These are phyloP conservation scores for Calocera viscosa DNA, from an alignment of 768 basidiomycete genomes.

Conservation along the genomic window DNA sequence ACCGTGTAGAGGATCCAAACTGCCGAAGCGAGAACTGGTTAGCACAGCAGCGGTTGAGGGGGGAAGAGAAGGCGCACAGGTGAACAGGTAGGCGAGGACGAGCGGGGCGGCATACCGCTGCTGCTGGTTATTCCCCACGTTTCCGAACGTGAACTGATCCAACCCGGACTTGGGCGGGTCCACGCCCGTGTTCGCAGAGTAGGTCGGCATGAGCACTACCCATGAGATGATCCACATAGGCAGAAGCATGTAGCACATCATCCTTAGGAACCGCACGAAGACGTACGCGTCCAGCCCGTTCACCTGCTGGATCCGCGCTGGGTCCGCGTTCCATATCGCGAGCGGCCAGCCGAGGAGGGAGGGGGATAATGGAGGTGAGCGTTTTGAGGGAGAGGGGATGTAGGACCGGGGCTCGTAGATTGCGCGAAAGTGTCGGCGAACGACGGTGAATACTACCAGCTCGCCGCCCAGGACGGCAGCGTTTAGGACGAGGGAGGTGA, in stretches of 20 bases:
- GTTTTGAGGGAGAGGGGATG: slow-evolving; percentile 46
- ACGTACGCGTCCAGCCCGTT: slow-evolving; percentile 58
- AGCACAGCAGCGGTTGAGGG: background rate
- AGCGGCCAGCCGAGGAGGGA: slow-evolving; percentile 53
- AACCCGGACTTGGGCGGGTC: slow-evolving; percentile 24
- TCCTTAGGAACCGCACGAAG: slow-evolving; percentile 39
- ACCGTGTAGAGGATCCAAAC: slow-evolving; percentile 83
- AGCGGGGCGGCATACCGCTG: slow-evolving; percentile 53
- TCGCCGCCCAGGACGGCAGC: slow-evolving; percentile 56
- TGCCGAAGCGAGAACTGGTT: slow-evolving; percentile 22
- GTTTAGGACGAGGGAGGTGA: slow-evolving; percentile 79
- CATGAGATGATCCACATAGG: slow-evolving; percentile 56
- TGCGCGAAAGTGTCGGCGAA: slow-evolving; percentile 72
- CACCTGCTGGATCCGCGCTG: slow-evolving; percentile 45
- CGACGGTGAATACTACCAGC: slow-evolving; percentile 62
- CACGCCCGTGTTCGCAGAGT: slow-evolving; percentile 29
- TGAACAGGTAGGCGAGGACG: slow-evolving; percentile 56
- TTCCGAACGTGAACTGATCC: slow-evolving; percentile 37
- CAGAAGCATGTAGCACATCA: slow-evolving; percentile 50
- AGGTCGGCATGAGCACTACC: slow-evolving; percentile 31
- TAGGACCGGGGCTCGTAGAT: slow-evolving; percentile 85
- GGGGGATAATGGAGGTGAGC: slow-evolving; percentile 40
- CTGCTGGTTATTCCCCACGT: slow-evolving; percentile 34
- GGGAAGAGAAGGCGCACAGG: slow-evolving; percentile 39
- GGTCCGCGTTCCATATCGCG: slow-evolving; percentile 49